These are phyloP conservation scores for Arxiozyma slooffiae DNA, from an alignment of 1,139 yeast genomes.

Conservation along the genomic window DNA sequence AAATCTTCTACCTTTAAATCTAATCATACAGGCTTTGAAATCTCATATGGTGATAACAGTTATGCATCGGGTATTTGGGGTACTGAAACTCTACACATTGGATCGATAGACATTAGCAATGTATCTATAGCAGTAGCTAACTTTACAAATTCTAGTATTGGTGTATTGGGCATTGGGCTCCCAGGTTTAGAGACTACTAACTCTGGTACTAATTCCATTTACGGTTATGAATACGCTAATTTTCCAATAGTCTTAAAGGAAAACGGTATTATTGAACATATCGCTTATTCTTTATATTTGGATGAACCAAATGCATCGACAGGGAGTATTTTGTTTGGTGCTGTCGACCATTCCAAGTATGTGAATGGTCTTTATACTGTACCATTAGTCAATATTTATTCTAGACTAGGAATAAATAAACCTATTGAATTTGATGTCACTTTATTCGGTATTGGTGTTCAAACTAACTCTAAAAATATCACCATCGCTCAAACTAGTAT, in stretches of 20 bases:
- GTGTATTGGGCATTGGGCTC: slow-evolving; percentile 56
- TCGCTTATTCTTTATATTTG: slow-evolving; percentile 47
- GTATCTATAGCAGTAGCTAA: slow-evolving; percentile 53
- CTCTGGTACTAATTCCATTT: slow-evolving; percentile 16
- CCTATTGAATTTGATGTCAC: slow-evolving; percentile 40
- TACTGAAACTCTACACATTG: slow-evolving; percentile 37
- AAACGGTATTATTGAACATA: slow-evolving; percentile 43
- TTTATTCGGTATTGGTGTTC: slow-evolving; percentile 33
- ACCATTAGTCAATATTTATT: slow-evolving; percentile 35
- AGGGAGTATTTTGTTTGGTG: slow-evolving; percentile 49
- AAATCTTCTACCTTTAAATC: slow-evolving; percentile 38
- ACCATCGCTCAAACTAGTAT: slow-evolving; percentile 23
- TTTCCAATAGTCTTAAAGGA: slow-evolving; percentile 46
- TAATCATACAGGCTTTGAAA: slow-evolving; percentile 39
- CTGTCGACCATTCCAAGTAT: slow-evolving; percentile 40
- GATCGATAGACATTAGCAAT: slow-evolving; percentile 35
- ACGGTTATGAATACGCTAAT: slow-evolving; percentile 29
- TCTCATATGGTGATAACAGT: slow-evolving; percentile 51
- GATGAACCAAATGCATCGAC: slow-evolving; percentile 32
- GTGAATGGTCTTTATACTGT: slow-evolving; percentile 33
- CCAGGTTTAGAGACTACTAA: slow-evolving; percentile 42
- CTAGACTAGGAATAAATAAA: slow-evolving; percentile 29
- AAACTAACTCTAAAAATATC: slow-evolving; percentile 16
- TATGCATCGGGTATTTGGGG: slow-evolving; percentile 55
- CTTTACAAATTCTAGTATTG: slow-evolving; percentile 42